A percentile compares a stretch with the other conserved stretches of the same genome.
These are phyloP conservation scores for Yarrowia sp. DNA, from an alignment of 805 yeast genomes.

Conservation along the genomic window DNA sequence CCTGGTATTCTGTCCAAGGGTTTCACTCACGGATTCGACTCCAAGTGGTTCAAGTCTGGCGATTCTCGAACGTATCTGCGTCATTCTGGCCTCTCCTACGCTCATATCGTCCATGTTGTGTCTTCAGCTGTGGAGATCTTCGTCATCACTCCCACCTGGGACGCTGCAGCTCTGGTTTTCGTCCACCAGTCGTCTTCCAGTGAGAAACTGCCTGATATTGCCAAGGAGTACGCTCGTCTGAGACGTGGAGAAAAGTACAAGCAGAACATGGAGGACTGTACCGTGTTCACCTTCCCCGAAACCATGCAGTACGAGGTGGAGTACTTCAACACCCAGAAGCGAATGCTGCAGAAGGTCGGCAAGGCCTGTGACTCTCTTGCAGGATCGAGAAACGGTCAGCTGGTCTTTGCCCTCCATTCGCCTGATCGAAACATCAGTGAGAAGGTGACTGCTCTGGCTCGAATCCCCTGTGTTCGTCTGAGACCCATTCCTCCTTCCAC, in stretches of 20 bases:
- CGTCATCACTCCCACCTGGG: conserved; percentile 27
- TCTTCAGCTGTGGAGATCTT: conserved; percentile 40
- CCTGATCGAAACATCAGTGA: conserved; percentile 21
- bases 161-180: conserved; percentile 27
- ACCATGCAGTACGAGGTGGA: conserved; percentile 27
- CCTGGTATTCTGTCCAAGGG: conserved; percentile 90
- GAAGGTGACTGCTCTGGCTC: conserved; percentile 14
- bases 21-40: conserved; percentile 80
- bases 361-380: conserved; percentile 29
- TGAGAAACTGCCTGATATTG: conserved; percentile 28
- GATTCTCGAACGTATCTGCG: conserved; percentile 11
- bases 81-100: conserved; percentile 2
- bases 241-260: conserved; percentile 8
- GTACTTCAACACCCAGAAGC: conserved; percentile 4
- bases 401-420: conserved; percentile 17
- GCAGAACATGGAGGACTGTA: conserved; percentile 13
- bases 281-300: conserved; percentile 13
- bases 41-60: conserved; percentile 56
- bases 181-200: conserved; percentile 19
- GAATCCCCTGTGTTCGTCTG: conserved; percentile 25
- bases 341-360: conserved; percentile 20
- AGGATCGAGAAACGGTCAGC: conserved; percentile 14
- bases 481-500: conserved; percentile 23
- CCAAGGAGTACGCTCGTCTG: conserved; percentile 16
- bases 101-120: conserved; percentile 41